A percentile compares a stretch with the other conserved stretches of the same genome.
These are phyloP conservation scores for Theobroma cacao DNA, from an alignment of 345 rosid genomes.

Conservation along the genomic window DNA sequence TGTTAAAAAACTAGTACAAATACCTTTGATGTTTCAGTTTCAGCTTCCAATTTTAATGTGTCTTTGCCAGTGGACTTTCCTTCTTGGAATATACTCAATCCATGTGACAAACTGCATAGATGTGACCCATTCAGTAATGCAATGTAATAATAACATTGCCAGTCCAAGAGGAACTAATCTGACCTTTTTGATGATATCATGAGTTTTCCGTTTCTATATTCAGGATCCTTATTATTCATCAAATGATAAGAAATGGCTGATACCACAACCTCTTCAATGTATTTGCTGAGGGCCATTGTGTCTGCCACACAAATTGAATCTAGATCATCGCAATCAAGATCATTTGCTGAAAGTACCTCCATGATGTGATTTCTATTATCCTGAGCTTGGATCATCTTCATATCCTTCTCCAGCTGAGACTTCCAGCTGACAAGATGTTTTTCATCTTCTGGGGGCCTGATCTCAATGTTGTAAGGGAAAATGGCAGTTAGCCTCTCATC, in stretches of 20 bases:
- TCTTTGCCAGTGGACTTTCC: slow-evolving; percentile 50
- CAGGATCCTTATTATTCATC: slow-evolving; percentile 74
- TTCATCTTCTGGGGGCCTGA: slow-evolving; percentile 88
- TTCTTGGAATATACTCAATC: slow-evolving; percentile 76
- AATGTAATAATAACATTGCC: not conserved
- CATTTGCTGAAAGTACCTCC: slow-evolving; percentile 89
- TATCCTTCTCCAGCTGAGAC: slow-evolving; percentile 84
- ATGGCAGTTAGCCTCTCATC: slow-evolving; percentile 62
- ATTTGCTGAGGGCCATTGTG: slow-evolving; percentile 65
- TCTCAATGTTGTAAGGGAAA: slow-evolving; percentile 88
- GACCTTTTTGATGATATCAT: slow-evolving; percentile 78
- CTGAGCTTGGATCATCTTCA: slow-evolving; percentile 89
- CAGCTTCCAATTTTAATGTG: slow-evolving; percentile 49
- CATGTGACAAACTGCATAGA: slow-evolving; percentile 74
- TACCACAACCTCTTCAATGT: slow-evolving; percentile 87
- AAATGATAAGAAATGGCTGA: slow-evolving; percentile 90
- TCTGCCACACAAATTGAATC: slow-evolving; percentile 67
- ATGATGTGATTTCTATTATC: slow-evolving; percentile 85
- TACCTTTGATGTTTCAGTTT: slow-evolving; percentile 45
- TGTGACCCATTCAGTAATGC: slow-evolving; percentile 9
- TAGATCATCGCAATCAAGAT: slow-evolving; percentile 85
- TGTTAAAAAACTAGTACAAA: not conserved
- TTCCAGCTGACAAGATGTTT: slow-evolving; percentile 85
- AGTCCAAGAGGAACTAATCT: not conserved
- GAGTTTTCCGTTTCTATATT: slow-evolving; percentile 85